These are phyloP conservation scores for Phaffomyces thermotolerans DNA, from an alignment of 805 yeast species.

Conservation along the genomic window DNA sequence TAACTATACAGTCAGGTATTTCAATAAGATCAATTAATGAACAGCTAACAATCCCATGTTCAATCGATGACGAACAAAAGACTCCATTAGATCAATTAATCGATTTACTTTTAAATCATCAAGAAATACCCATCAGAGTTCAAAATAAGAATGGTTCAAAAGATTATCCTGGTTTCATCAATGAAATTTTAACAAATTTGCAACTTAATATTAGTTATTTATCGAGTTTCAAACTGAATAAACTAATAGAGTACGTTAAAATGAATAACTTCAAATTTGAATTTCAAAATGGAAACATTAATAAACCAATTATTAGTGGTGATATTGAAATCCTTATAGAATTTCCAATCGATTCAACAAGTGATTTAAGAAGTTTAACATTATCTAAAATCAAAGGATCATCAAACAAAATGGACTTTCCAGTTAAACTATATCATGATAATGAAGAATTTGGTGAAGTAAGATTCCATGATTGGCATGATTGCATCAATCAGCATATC, in stretches of 20 bases:
- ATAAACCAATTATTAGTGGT: conserved; percentile 32
- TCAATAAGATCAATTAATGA: conserved; percentile 4
- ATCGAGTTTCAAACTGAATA: conserved; percentile 9
- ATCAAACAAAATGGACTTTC: neutral
- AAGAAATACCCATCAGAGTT: conserved; percentile 14
- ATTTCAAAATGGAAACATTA: conserved; percentile 27
- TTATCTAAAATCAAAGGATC: conserved; percentile 35
- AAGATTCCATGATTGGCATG: conserved; percentile 38
- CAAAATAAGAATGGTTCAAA: conserved; percentile 18
- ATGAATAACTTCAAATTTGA: conserved; percentile 30
- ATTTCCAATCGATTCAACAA: conserved; percentile 19
- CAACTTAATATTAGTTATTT: conserved; percentile 12
- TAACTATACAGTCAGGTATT: conserved; percentile 11
- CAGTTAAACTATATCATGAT: conserved; percentile 29
- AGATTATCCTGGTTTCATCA: conserved; percentile 15
- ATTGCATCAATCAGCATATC: conserved; percentile 29
- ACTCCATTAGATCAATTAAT: conserved; percentile 14
- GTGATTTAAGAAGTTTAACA: conserved; percentile 22
- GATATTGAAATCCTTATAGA: conserved; percentile 27
- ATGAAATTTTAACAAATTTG: conserved; percentile 14
- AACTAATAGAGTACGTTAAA: conserved; percentile 30
- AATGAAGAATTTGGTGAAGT: conserved; percentile 37
- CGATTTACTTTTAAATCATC: conserved; percentile 12
- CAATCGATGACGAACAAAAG: conserved; percentile 1
- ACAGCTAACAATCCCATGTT: conserved; percentile 6